phyloP scores from a whole-genome alignment of 2,329 filamentous ascomycete genomes.

The Zymoseptoria pseudotritici region DNA sequence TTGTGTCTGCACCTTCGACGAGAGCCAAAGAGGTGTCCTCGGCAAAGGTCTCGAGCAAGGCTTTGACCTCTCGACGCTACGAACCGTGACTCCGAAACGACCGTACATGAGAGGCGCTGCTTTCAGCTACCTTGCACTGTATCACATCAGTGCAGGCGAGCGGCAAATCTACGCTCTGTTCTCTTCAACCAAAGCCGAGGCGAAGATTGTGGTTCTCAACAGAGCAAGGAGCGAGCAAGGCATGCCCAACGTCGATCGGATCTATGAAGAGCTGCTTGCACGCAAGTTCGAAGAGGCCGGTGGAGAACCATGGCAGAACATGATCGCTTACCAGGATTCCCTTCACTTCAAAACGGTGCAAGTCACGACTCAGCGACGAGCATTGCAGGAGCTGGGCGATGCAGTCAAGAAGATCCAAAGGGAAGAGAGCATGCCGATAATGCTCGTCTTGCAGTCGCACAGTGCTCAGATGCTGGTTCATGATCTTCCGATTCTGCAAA shows the following conservation, averaged over 20 bases:
- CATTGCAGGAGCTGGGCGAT: constrained; percentile 80
- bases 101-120: constrained; percentile 69
- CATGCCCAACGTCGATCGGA: constrained; percentile 80
- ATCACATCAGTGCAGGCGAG: constrained; percentile 85
- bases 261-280: constrained; percentile 71
- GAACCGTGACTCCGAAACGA: constrained; percentile 57
- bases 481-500: constrained; percentile 74
- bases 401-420: constrained; percentile 82
- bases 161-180: constrained; percentile 91
- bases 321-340: constrained; percentile 79
- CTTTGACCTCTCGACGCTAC: constrained; percentile 75
- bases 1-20: constrained; percentile 87
- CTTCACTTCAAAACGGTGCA: constrained; percentile 80
- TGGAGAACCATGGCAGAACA: constrained; percentile 67
- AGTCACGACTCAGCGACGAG: constrained; percentile 82
- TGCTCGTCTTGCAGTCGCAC: constrained; percentile 86
- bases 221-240: constrained; percentile 73
- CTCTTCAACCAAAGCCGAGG: constrained; percentile 71
- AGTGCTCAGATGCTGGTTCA: constrained; percentile 73
- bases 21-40: constrained; percentile 79
- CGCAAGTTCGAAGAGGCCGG: constrained; percentile 59
- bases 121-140: constrained; percentile 74
- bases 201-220: constrained; percentile 82
- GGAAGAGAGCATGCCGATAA: constrained; percentile 70
- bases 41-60: constrained; percentile 89